These are phyloP conservation scores for Boletus tomentosulus DNA, from an alignment of 768 basidiomycete genomes.

Conservation along the genomic window DNA sequence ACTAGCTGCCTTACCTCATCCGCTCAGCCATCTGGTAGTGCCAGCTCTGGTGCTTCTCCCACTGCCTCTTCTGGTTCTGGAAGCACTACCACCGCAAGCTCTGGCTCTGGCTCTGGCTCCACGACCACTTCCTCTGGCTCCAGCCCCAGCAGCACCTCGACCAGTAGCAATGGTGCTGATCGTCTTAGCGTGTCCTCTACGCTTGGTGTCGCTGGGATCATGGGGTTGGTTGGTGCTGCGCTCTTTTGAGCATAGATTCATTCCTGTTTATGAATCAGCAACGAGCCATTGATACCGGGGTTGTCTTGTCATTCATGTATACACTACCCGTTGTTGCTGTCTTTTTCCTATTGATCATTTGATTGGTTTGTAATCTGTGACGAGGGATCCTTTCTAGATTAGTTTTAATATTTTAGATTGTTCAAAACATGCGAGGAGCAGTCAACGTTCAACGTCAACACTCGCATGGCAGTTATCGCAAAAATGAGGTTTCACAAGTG, in stretches of 20 bases:
- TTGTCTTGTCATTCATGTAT: conserved; percentile 16
- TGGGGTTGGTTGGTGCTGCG: conserved; percentile 49
- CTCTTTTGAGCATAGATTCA: conserved; percentile 35
- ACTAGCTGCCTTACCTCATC: conserved; percentile 27
- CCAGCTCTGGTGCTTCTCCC: conserved; percentile 2
- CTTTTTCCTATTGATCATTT: neutral
- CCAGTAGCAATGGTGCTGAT: conserved; percentile 30
- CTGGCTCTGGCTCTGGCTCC: conserved; percentile 3
- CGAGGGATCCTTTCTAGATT: neutral
- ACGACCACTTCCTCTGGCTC: conserved; percentile 20
- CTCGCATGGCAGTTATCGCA: no score
- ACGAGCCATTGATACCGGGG: conserved; percentile 2
- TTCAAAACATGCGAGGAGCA: neutral
- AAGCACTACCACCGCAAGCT: neutral
- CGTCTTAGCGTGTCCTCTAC: conserved; percentile 28
- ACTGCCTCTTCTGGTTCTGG: neutral
- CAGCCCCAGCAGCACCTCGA: conserved; percentile 14
- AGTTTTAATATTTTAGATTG: neutral
- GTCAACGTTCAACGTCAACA: no score
- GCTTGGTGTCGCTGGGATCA: conserved; percentile 44
- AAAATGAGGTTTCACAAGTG: no score
- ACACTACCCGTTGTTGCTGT: conserved; percentile 12
- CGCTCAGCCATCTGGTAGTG: conserved; percentile 11
- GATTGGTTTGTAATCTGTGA: neutral
- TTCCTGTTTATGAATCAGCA: conserved; percentile 5